Percentiles rank a stretch among this genome's conserved stretches.
phyloP scores from a whole-genome alignment of 164 flowering plant species.

The Liriodendron chinense region DNA sequence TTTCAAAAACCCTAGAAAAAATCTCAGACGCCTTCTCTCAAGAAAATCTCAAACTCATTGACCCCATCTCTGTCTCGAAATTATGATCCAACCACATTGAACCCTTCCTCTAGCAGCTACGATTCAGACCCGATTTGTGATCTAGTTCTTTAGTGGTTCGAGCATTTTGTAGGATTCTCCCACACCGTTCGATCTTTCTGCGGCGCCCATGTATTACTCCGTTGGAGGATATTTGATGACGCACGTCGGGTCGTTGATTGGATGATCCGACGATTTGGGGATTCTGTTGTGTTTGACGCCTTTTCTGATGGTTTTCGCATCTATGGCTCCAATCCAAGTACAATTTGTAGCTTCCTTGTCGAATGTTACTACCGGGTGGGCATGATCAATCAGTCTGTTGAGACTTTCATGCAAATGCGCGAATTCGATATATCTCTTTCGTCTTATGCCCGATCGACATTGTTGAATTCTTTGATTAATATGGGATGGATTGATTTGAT shows the following conservation, averaged over 20 bases:
- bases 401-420: constrained; percentile 18
- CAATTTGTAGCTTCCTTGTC: constrained; percentile 35
- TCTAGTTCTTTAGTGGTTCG: constrained; percentile 39
- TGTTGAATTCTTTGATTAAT: constrained; percentile 33
- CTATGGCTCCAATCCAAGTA: constrained; percentile 23
- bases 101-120: constrained; percentile 25
- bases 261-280: constrained; percentile 23
- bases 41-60: not conserved
- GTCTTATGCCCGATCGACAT: constrained; percentile 13
- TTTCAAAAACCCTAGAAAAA: constrained; percentile 1
- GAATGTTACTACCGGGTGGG: constrained; percentile 31
- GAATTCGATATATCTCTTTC: constrained; percentile 25
- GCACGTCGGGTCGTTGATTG: constrained; percentile 30
- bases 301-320: constrained; percentile 25
- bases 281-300: constrained; percentile 19
- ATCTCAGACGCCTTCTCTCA: constrained; percentile 2
- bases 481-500: constrained; percentile 20
- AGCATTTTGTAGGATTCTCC: constrained; percentile 17
- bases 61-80: constrained; percentile 7
- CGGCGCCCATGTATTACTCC: constrained; percentile 29
- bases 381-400: constrained; percentile 27
- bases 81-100: constrained; percentile 28
- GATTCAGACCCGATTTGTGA: constrained; percentile 30
- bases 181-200: constrained; percentile 31
- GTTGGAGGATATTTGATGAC: constrained; percentile 26